These are phyloP conservation scores for Fusarium subtropicale DNA, from an alignment of 2,329 filamentous ascomycete species.

Conservation along the genomic window DNA sequence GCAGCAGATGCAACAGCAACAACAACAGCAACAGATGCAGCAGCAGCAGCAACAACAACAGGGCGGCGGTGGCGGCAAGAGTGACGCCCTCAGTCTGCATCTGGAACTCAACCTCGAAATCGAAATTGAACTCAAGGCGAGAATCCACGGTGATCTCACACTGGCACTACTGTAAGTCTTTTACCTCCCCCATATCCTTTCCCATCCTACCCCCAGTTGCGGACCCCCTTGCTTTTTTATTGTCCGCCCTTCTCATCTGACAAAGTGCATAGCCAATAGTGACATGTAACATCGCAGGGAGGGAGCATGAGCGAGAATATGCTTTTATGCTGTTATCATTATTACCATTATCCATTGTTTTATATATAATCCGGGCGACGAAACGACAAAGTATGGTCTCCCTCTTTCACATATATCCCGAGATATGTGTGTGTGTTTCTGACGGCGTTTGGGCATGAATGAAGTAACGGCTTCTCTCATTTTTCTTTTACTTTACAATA, in stretches of 20 bases:
- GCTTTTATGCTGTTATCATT: constrained; percentile 4
- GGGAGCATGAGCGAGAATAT: constrained; percentile 13
- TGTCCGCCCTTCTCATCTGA: constrained; percentile 32
- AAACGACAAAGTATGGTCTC: constrained; percentile 11
- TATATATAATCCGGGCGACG: constrained; percentile 16
- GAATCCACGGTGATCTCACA: constrained; percentile 86
- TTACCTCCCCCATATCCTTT: not conserved
- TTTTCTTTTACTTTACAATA: not conserved
- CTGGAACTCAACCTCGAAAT: constrained; percentile 86
- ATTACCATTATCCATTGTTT: not conserved
- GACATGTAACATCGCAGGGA: constrained; percentile 43
- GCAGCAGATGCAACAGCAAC: constrained; percentile 36
- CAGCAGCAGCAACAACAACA: constrained; percentile 39
- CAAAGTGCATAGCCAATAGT: constrained; percentile 42
- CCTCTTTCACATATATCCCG: not conserved
- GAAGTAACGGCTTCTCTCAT: constrained; percentile 26
- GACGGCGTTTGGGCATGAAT: constrained; percentile 33
- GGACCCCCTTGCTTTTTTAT: not conserved
- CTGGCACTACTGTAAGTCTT: constrained; percentile 71
- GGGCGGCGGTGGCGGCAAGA: constrained; percentile 36
- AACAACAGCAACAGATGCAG: constrained; percentile 34
- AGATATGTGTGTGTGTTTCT: not conserved
- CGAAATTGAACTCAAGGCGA: constrained; percentile 86
- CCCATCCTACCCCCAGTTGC: not conserved
- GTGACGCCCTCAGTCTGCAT: constrained; percentile 68